Conservation (phyloP, 345 rosid species). For the Kernera saxatilis region DNA sequence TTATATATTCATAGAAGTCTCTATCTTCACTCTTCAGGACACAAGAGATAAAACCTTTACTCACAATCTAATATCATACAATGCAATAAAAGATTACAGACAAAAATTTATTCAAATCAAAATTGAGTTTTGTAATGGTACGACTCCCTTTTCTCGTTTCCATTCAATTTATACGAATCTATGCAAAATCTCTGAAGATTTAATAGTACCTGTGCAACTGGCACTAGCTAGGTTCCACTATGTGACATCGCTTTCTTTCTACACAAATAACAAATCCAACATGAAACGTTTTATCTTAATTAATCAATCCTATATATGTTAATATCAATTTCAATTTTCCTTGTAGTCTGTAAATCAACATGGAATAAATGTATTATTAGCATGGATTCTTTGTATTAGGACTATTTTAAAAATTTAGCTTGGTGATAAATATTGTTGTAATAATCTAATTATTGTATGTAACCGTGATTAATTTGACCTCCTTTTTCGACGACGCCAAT, state of each 20-base stretch:
- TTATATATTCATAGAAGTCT: neutral
- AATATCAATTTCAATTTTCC: constrained; percentile 5
- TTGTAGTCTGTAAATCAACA: neutral
- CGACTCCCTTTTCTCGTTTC: constrained; percentile 9
- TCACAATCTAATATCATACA: neutral
- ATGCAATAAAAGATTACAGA: neutral
- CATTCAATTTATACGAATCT: constrained; percentile 1
- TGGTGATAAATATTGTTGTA: neutral
- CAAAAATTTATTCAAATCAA: neutral
- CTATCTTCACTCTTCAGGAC: constrained; percentile 16
- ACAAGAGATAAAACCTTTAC: neutral
- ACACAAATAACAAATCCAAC: neutral
- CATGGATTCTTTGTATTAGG: neutral
- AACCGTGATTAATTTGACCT: neutral
- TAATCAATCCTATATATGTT: constrained; percentile 1
- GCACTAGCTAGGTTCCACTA: constrained; percentile 27
- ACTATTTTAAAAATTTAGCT: neutral
- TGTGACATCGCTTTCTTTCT: constrained; percentile 18
- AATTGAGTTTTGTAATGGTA: constrained; percentile 15
- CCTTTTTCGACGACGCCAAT: neutral
- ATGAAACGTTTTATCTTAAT: constrained; percentile 11
- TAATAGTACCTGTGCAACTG: constrained; percentile 19
- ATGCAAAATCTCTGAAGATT: constrained; percentile 9
- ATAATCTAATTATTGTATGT: neutral
- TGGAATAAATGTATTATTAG: neutral